Evolutionary conservation across 2,329 filamentous ascomycete species (phyloP), one percentile per base, ranked within the genome.

Genomic region (Penicillium sclerotiorum): DNA sequence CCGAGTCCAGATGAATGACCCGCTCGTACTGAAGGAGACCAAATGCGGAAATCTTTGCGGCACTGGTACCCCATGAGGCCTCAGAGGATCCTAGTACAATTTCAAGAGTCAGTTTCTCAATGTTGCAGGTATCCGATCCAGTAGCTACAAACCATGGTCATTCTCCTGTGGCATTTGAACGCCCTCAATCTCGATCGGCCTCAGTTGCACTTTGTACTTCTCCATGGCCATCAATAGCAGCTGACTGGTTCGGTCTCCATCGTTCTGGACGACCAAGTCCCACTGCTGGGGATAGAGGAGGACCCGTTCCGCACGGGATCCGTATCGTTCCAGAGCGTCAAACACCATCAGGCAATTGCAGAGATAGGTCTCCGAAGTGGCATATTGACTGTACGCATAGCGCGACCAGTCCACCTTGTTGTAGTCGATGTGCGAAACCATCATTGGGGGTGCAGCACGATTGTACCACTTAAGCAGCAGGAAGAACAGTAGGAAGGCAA

Each of bases 1-100:
- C 86, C 8, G 84, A 86, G 64, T 89, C 82, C 38, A 85, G 69
- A 43, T 79, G 74, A 27, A 85, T 73, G 18, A 84, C 73, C 32
- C 82, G 76, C 17, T 77, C 69, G 63, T 88, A 89, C 47, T 84
- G 76, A 0, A 80, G 82, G 45, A 87, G 82, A 50, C 85, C 85
- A 63, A 88, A 89, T 2, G 85, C 83, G 17, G 87, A 77, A 27
- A 88, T 78, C 64, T 90, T 89, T 18, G 84, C 86, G 59, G 83
- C 84, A 2, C 81, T 84, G 28, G 81, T 79, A 49, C 83, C 80
- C 84, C 84, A 87, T 1, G 82, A 83, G 15, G 70, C 75, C 56
- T 67, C 53, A 12, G 66, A 53, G 27, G 58, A 55, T 62, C 52
- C 56, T 38, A 44, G n/a, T n/a, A n/a, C n/a, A n/a, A n/a, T n/a